phyloP scores from a whole-genome alignment of 345 rosid species.

The Ricinus communis region DNA sequence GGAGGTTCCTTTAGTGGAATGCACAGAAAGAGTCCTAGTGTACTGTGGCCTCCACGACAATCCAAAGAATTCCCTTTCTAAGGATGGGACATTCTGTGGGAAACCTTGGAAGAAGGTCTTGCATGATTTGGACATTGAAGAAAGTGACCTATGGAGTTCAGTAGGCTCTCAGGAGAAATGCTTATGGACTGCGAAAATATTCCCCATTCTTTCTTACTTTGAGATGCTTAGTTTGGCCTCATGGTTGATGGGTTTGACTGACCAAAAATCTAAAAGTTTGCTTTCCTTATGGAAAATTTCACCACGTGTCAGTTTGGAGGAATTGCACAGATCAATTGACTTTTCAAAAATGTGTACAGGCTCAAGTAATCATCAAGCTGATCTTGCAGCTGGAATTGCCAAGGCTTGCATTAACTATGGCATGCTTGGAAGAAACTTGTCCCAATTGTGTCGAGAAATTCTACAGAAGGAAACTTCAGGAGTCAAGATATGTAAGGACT shows the following conservation, averaged over 20 bases:
- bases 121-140: constrained; percentile 67
- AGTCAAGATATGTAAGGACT: constrained; percentile 60
- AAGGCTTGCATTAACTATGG: constrained; percentile 87
- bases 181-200: constrained; percentile 93
- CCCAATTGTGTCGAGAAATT: constrained; percentile 83
- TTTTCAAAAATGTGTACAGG: constrained; percentile 80
- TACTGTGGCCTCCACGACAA: constrained; percentile 96
- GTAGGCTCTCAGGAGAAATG: constrained; percentile 57
- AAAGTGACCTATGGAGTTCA: constrained; percentile 73
- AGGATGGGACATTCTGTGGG: constrained; percentile 87
- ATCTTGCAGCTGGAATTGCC: constrained; percentile 93
- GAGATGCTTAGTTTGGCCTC: constrained; percentile 78
- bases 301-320: constrained; percentile 88
- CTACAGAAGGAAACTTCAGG: constrained; percentile 66
- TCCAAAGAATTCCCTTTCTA: constrained; percentile 62
- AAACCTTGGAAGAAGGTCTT: constrained; percentile 81
- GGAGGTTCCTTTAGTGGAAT: constrained; percentile 90
- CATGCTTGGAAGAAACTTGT: constrained; percentile 79
- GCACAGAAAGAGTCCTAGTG: constrained; percentile 64
- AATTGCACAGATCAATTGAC: constrained; percentile 87
- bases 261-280: constrained; percentile 37
- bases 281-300: constrained; percentile 73
- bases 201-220: constrained; percentile 63
- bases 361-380: constrained; percentile 87
- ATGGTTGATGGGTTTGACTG: constrained; percentile 90